phyloP scores from a whole-genome alignment of 495 filamentous ascomycete species.

The Patellaria atrata region DNA sequence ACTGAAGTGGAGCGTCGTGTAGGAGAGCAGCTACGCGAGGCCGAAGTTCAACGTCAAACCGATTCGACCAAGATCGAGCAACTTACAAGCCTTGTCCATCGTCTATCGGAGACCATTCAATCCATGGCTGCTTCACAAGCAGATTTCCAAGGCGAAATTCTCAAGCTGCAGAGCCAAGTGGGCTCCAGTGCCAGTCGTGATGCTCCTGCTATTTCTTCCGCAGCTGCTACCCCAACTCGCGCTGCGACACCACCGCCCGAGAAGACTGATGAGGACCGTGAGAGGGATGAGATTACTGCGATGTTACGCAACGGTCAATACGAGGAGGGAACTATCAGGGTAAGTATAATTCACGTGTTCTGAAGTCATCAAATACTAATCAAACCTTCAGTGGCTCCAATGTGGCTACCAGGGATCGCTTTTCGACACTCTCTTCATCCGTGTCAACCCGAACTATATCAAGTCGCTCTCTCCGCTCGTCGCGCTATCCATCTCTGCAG shows the following conservation, averaged over 20 bases:
- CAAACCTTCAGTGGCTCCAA: conserved; percentile 63
- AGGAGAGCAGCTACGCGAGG: conserved; percentile 44
- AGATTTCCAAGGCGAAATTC: conserved; percentile 45
- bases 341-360: conserved; percentile 23
- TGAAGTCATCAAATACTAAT: conserved; percentile 5
- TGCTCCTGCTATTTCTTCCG: conserved; percentile 1
- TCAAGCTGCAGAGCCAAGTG: conserved; percentile 26
- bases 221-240: background rate
- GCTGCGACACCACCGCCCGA: conserved; percentile 25
- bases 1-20: conserved; percentile 52
- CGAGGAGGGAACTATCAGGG: conserved; percentile 56
- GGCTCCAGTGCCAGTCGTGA: conserved; percentile 1
- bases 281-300: conserved; percentile 48
- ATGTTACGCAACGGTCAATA: conserved; percentile 50
- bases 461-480: conserved; percentile 60
- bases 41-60: conserved; percentile 52
- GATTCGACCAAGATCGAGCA: conserved; percentile 74
- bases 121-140: conserved; percentile 52
- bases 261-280: conserved; percentile 46
- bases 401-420: conserved; percentile 56
- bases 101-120: conserved; percentile 56
- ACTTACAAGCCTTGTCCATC: conserved; percentile 54
- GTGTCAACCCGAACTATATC: conserved; percentile 57
- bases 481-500: conserved; percentile 67
- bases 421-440: conserved; percentile 68